Conservation (phyloP, 2,329 filamentous ascomycete species). For the Aspergillus sergii region DNA sequence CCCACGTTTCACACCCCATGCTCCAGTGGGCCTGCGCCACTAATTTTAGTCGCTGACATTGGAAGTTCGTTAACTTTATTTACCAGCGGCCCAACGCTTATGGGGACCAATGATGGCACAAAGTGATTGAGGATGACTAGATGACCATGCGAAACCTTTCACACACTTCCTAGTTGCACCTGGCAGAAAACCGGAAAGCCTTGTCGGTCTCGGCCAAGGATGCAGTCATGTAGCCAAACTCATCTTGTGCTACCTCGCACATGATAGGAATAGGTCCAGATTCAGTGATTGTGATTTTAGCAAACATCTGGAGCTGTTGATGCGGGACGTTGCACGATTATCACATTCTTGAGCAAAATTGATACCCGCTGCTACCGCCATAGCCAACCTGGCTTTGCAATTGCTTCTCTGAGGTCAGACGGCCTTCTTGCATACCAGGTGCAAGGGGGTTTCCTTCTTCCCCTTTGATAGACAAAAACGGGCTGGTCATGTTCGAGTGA, state of each 20-base stretch:
- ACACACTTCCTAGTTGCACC: background rate
- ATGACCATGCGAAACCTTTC: background rate
- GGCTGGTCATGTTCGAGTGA: background rate
- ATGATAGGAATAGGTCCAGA: background rate
- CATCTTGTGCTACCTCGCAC: background rate
- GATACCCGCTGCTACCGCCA: background rate
- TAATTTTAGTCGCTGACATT: background rate
- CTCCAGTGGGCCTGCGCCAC: background rate
- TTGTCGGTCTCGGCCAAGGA: background rate
- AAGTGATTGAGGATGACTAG: background rate
- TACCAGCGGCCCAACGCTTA: background rate
- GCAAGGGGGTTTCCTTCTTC: background rate
- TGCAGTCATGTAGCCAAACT: background rate
- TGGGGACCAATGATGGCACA: background rate
- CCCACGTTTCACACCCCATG: constrained; percentile 1
- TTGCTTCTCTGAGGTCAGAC: background rate
- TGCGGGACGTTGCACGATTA: background rate
- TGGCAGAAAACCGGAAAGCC: background rate
- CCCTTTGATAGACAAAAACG: background rate
- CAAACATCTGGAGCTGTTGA: background rate
- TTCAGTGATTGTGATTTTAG: background rate
- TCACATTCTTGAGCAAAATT: background rate
- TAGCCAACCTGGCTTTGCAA: background rate
- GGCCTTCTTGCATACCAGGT: background rate
- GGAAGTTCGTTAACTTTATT: background rate